Percentiles rank a stretch among this genome's conserved stretches.
These are phyloP conservation scores for Afroboletus lepidellus DNA, from an alignment of 1,284 basidiomycete species.

Conservation along the genomic window DNA sequence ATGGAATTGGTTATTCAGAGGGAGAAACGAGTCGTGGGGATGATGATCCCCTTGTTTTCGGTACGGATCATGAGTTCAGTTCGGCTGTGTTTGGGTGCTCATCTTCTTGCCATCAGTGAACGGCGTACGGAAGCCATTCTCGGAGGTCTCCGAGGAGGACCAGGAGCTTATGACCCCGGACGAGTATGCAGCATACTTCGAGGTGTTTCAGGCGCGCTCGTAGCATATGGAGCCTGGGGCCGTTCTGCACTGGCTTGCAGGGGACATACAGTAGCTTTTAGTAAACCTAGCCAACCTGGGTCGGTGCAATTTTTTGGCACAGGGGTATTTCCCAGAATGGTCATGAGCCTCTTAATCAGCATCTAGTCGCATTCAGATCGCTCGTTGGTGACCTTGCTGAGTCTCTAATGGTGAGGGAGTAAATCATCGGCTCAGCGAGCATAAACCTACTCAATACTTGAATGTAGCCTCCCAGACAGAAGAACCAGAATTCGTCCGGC, in stretches of 20 bases:
- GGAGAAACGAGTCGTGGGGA: not conserved
- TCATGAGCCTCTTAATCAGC: constrained; percentile 20
- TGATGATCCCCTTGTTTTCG: constrained; percentile 56
- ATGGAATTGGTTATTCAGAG: not conserved
- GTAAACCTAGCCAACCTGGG: constrained; percentile 12
- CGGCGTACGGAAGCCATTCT: constrained; percentile 64
- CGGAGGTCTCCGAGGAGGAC: constrained; percentile 77
- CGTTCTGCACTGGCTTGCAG: constrained; percentile 9
- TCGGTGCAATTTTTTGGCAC: not conserved
- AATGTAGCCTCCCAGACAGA: constrained; percentile 30
- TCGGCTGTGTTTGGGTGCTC: not conserved
- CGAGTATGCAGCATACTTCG: constrained; percentile 78
- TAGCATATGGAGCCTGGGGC: constrained; percentile 13
- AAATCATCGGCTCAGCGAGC: not conserved
- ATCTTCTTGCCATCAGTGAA: constrained; percentile 48
- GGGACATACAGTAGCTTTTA: constrained; percentile 5
- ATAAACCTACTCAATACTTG: not conserved
- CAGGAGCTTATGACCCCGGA: constrained; percentile 83
- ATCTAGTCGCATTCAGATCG: not conserved
- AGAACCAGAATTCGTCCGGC: constrained; percentile 65
- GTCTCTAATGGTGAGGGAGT: constrained; percentile 21
- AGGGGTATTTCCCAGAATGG: constrained; percentile 22
- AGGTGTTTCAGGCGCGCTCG: constrained; percentile 50
- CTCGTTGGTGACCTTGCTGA: not conserved
- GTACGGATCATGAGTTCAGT: constrained; percentile 40